Percentiles rank a stretch among this genome's conserved stretches.
Conservation (phyloP, 306 rosid species). For the Cicer arietinum region DNA sequence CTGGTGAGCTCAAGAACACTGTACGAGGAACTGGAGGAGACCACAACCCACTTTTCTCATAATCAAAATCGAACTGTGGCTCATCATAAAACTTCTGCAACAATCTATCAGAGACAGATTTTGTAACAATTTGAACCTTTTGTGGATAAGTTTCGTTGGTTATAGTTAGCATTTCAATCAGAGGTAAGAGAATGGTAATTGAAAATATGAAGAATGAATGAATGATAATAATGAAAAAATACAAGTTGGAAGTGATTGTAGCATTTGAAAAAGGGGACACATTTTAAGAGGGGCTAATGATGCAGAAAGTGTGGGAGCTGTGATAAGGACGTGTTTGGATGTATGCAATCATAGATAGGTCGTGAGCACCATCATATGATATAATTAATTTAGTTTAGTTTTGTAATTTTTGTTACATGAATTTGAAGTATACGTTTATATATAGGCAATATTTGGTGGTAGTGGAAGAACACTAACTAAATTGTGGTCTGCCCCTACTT, state of each 20-base stretch:
- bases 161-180: constrained; percentile 38
- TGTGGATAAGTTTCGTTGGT: constrained; percentile 33
- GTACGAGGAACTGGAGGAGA: constrained; percentile 75
- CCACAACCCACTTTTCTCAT: constrained; percentile 84
- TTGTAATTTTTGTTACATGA: not conserved
- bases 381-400: constrained; percentile 9
- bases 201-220: constrained; percentile 19
- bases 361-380: constrained; percentile 56
- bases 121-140: constrained; percentile 64
- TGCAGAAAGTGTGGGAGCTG: constrained; percentile 42
- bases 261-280: constrained; percentile 45
- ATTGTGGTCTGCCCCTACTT: constrained; percentile 33
- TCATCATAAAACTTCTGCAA: constrained; percentile 71
- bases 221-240: constrained; percentile 39
- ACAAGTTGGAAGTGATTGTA: constrained; percentile 43
- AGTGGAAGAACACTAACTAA: constrained; percentile 25
- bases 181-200: constrained; percentile 41
- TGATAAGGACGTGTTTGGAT: constrained; percentile 75
- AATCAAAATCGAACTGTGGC: constrained; percentile 66
- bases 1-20: constrained; percentile 71
- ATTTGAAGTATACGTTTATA: not conserved
- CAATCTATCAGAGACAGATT: constrained; percentile 63
- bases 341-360: constrained; percentile 60
- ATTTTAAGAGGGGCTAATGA: constrained; percentile 42
- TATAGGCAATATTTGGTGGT: constrained; percentile 17